phyloP scores from a whole-genome alignment of 257 asterid genomes.

The Ilex aquifolium region DNA sequence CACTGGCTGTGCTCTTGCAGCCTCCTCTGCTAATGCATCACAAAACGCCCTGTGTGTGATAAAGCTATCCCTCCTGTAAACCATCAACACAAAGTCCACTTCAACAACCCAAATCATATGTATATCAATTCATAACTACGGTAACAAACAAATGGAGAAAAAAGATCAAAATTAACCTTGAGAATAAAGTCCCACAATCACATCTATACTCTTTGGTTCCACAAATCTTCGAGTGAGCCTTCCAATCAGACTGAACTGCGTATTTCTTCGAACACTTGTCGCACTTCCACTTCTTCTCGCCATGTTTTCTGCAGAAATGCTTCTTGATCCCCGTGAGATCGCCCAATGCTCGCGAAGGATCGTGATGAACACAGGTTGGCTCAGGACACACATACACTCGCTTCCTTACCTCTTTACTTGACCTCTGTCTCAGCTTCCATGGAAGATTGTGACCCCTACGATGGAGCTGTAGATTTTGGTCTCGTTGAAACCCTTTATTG shows the following conservation, averaged over 20 bases:
- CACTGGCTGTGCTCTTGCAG: constrained; percentile 38
- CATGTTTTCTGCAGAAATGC: constrained; percentile 85
- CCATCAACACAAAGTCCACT: constrained; percentile 17
- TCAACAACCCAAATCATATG: constrained; percentile 1
- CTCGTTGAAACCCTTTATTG: constrained; percentile 81
- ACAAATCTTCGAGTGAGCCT: constrained; percentile 82
- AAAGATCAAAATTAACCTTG: constrained; percentile 24
- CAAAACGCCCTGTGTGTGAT: constrained; percentile 92
- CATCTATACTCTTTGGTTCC: constrained; percentile 82
- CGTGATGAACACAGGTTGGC: constrained; percentile 68
- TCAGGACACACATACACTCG: constrained; percentile 86
- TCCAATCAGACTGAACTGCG: constrained; percentile 92
- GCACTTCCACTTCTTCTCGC: constrained; percentile 92
- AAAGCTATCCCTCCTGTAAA: constrained; percentile 83
- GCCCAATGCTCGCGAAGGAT: constrained; percentile 73
- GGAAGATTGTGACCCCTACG: constrained; percentile 87
- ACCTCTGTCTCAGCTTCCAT: constrained; percentile 76
- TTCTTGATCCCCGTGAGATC: constrained; percentile 89
- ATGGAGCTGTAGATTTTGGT: constrained; percentile 90
- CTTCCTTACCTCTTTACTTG: constrained; percentile 57
- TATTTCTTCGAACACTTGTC: constrained; percentile 75
- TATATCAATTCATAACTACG: not conserved
- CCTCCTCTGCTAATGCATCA: constrained; percentile 76
- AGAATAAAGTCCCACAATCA: constrained; percentile 78
- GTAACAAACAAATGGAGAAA: not conserved